phyloP scores from a whole-genome alignment of 2,329 filamentous ascomycete genomes.

The Truncatella angustata region DNA sequence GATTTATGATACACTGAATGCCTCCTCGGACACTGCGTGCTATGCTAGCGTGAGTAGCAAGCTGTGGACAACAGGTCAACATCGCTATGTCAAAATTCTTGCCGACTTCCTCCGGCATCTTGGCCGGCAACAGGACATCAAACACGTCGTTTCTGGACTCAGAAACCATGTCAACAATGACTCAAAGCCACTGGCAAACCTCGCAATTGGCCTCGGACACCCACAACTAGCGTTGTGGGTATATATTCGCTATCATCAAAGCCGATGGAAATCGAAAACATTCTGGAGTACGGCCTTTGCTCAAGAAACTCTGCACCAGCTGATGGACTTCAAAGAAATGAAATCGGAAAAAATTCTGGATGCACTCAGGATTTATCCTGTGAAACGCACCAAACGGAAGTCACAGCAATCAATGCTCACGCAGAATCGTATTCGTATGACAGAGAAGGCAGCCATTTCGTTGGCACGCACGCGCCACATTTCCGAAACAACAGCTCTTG shows the following conservation, averaged over 20 bases:
- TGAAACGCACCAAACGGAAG: not conserved
- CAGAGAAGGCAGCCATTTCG: constrained; percentile 12
- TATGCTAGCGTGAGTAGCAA: constrained; percentile 13
- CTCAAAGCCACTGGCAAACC: constrained; percentile 14
- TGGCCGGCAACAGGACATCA: constrained; percentile 22
- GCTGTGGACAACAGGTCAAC: constrained; percentile 22
- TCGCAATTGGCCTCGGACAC: constrained; percentile 18
- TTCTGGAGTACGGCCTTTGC: constrained; percentile 23
- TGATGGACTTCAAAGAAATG: constrained; percentile 15
- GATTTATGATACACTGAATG: constrained; percentile 9
- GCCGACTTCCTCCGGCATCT: constrained; percentile 20
- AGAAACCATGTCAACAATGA: constrained; percentile 13
- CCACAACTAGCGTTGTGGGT: constrained; percentile 24
- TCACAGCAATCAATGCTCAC: not conserved
- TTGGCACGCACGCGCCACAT: constrained; percentile 20
- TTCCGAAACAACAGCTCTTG: constrained; percentile 22
- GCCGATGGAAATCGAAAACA: constrained; percentile 2
- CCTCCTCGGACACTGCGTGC: constrained; percentile 1
- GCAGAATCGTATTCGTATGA: not conserved
- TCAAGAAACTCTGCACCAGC: constrained; percentile 16
- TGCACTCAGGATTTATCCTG: constrained; percentile 14
- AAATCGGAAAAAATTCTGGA: constrained; percentile 14
- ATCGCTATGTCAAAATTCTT: constrained; percentile 16
- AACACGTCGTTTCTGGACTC: constrained; percentile 16
- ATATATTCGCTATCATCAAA: constrained; percentile 14